Conservation (phyloP, 768 basidiomycete genomes). For the Astraeus odoratus region DNA sequence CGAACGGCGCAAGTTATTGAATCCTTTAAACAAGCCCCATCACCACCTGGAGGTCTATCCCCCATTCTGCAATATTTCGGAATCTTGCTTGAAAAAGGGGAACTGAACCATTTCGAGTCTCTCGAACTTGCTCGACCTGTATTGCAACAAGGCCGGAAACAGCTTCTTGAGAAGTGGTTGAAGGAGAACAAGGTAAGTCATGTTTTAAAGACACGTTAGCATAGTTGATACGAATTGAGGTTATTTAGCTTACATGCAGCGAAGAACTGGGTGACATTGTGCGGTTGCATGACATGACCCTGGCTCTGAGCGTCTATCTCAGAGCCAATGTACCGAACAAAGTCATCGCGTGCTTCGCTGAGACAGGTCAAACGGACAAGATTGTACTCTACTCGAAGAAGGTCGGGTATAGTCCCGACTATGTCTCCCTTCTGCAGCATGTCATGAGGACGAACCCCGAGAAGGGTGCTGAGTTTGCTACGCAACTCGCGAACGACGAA, state of each 20-base stretch:
- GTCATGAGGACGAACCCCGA: constrained; percentile 95
- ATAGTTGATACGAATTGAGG: background rate
- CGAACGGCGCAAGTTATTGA: constrained; percentile 95
- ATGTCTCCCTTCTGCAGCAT: constrained; percentile 87
- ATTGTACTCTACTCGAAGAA: constrained; percentile 97
- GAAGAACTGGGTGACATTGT: constrained; percentile 98
- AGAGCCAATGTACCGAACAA: constrained; percentile 98
- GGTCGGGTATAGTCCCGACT: constrained; percentile 90
- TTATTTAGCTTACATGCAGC: constrained; percentile 84
- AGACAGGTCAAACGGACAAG: constrained; percentile 97
- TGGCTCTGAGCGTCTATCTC: constrained; percentile 95
- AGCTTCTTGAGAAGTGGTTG: constrained; percentile 96
- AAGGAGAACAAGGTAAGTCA: constrained; percentile 91
- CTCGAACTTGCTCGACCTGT: constrained; percentile 95
- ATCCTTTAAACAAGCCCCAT: constrained; percentile 93
- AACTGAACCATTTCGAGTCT: constrained; percentile 94
- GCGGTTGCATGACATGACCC: constrained; percentile 89
- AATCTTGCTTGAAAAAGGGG: constrained; percentile 96
- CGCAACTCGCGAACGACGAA: constrained; percentile 90
- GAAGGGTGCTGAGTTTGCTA: constrained; percentile 97
- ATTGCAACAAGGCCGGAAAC: constrained; percentile 91
- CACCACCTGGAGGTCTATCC: constrained; percentile 81
- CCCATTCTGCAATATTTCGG: constrained; percentile 99
- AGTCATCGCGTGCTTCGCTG: constrained; percentile 98
- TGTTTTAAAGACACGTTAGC: background rate